A percentile compares a stretch with the other conserved stretches of the same genome.
phyloP scores from a whole-genome alignment of 768 basidiomycete species.

The Agrocybe chaxingu region DNA sequence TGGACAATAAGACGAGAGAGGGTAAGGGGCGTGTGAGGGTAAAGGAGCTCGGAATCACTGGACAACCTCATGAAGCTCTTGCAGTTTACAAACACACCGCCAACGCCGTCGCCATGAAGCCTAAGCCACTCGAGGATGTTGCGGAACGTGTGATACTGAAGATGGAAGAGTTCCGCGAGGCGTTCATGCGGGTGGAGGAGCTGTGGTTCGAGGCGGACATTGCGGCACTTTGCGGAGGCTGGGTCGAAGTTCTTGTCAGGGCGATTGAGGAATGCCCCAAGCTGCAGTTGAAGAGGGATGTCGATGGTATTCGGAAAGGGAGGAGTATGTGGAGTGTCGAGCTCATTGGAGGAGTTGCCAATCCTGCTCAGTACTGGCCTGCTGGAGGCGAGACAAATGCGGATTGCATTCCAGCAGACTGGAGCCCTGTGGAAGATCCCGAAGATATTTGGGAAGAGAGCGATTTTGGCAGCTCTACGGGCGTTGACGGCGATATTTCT shows the following conservation, averaged over 20 bases:
- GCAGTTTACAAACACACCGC: constrained; percentile 47
- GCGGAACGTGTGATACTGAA: constrained; percentile 42
- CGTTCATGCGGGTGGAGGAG: constrained; percentile 45
- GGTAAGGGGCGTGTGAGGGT: constrained; percentile 33
- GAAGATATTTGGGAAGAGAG: constrained; percentile 22
- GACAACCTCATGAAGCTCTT: constrained; percentile 42
- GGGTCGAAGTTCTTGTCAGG: constrained; percentile 51
- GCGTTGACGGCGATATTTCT: constrained; percentile 32
- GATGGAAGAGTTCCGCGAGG: constrained; percentile 54
- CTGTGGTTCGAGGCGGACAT: constrained; percentile 50
- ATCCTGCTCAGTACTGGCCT: constrained; percentile 26
- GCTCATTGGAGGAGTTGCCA: constrained; percentile 34
- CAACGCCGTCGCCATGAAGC: constrained; percentile 44
- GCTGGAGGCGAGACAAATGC: constrained; percentile 28
- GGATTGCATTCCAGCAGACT: constrained; percentile 41
- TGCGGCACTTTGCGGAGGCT: constrained; percentile 52
- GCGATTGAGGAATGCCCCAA: constrained; percentile 42
- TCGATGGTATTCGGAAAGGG: constrained; percentile 27
- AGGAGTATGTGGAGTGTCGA: constrained; percentile 41
- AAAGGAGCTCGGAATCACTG: constrained; percentile 18
- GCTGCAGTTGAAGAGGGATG: constrained; percentile 35
- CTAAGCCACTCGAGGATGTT: constrained; percentile 43
- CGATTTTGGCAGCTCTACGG: constrained; percentile 29
- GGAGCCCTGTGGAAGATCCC: constrained; percentile 39
- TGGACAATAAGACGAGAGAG: constrained; percentile 30